Base-by-base conservation (phyloP, 2,329 filamentous ascomycete species). In the Colletotrichum paranaense region DNA sequence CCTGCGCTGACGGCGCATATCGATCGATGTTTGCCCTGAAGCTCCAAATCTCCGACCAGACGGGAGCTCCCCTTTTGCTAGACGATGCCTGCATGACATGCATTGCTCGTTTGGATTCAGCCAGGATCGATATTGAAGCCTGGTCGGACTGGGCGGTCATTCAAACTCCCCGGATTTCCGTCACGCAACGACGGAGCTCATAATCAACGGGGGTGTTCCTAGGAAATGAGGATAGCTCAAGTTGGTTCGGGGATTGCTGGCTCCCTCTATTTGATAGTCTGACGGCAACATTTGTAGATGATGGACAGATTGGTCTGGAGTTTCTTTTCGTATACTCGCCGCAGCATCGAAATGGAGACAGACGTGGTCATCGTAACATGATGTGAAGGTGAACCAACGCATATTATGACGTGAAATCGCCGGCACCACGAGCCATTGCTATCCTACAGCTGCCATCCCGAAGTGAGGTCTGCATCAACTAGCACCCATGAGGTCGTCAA, bases 1-100 rank as follows among this genome's bases (percentile, higher is more conserved):
- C 35, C 59, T 14, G 24, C 30, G 11, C 28, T 52, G 59, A 62
- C 19, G 38, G 26, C 59, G 26, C 59, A 42, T 16, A 22, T 46
- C 58, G 22, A 49, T 62, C 38, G 6, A 58, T 32, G 30, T 11
- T 49, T 32, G 24, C 59, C 35, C 24, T 49, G 26, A 49, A 30
- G 38, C 38, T 62, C 35, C 35, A 19, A 46, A 14, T 42, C 58
- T 46, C 14, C 35, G 28, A 26, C 42, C 19, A 22, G 60, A 35
- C 32, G 32, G 32, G 32, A 62, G 42, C 42, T 52, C n/a, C 46
- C 28, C 46, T 38, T 32, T 63, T 62, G 67, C 60, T 73, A 73
- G 67, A 73, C 67, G 71, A 66, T 24, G 46, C 60, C 42, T 73
- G 70, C 70, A 73, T 68, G 46, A 65, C 52, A 57, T 62, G 67